Conservation (phyloP, 208 protist genomes). For the Crithidia brevicula region DNA sequence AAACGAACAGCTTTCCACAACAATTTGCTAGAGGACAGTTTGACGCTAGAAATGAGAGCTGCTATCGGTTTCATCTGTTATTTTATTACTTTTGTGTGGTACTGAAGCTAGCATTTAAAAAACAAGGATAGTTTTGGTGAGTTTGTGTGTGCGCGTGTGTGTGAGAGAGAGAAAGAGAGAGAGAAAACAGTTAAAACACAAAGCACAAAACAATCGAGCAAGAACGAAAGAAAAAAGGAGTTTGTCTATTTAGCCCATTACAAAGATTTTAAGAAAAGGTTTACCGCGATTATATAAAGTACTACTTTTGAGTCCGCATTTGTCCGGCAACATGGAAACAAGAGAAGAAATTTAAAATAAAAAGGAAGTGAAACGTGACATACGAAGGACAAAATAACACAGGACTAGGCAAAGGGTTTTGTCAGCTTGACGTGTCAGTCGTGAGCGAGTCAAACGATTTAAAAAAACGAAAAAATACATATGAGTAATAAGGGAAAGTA, state of each 20-base stretch:
- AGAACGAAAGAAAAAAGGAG: background rate
- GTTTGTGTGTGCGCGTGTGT: background rate
- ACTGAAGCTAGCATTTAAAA: too few species aligned
- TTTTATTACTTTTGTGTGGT: too few species aligned
- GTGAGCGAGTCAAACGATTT: background rate
- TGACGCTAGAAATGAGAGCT: too few species aligned
- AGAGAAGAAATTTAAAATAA: constrained; percentile 8
- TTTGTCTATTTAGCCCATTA: too few species aligned
- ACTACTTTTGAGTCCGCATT: background rate
- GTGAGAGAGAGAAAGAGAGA: background rate
- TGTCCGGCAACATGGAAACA: background rate
- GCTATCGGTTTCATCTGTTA: too few species aligned
- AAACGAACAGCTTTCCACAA: too few species aligned
- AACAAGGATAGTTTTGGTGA: background rate
- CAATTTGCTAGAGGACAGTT: too few species aligned
- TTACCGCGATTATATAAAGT: too few species aligned
- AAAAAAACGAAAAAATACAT: constrained; percentile 1
- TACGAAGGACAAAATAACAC: constrained; percentile 2
- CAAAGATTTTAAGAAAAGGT: too few species aligned
- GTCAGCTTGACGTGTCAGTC: background rate
- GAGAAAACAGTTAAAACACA: background rate
- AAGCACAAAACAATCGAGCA: background rate
- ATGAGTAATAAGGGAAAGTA: background rate
- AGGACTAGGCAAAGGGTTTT: background rate
- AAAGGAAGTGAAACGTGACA: background rate